Conservation (phyloP, 257 asterid species). For the Craterostigma plantagineum region DNA sequence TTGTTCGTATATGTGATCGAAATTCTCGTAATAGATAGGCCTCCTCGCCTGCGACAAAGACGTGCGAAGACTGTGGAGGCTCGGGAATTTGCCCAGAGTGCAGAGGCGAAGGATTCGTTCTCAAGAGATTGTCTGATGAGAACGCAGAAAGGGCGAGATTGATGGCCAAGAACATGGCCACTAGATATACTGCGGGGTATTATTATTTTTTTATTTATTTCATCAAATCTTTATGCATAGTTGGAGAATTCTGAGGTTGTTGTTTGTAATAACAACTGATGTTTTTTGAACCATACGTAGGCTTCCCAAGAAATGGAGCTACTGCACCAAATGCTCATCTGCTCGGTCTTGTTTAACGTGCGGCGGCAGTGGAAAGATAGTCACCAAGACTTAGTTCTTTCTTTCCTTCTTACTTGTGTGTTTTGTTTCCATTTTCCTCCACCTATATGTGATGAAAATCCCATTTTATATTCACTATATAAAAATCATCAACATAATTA, state of each 20-base stretch:
- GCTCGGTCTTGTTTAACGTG: slow-evolving; percentile 60
- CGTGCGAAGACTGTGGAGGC: slow-evolving; percentile 49
- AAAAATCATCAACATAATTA: too few relatives aligned
- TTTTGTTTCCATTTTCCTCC: too few relatives aligned
- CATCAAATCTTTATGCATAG: too few relatives aligned
- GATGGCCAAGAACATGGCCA: slow-evolving; percentile 47
- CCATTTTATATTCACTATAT: too few relatives aligned
- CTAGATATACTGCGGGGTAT: slow-evolving; percentile 72
- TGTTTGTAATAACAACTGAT: neutral
- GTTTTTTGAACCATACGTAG: slow-evolving; percentile 13
- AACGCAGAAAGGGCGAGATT: slow-evolving; percentile 61
- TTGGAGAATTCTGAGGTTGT: neutral
- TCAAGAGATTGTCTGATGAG: slow-evolving; percentile 48
- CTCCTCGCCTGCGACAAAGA: slow-evolving; percentile 5
- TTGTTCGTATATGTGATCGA: neutral
- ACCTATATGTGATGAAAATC: too few relatives aligned
- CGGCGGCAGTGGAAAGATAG: slow-evolving; percentile 63
- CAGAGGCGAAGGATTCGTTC: slow-evolving; percentile 68
- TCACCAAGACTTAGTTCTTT: slow-evolving; percentile 11
- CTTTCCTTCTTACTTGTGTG: too few relatives aligned
- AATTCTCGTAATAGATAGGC: slow-evolving; percentile 16
- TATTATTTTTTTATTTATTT: too few relatives aligned
- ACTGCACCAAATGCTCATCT: slow-evolving; percentile 83
- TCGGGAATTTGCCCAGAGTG: slow-evolving; percentile 73
- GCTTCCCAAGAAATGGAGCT: slow-evolving; percentile 90